Base-by-base conservation (phyloP, 2,329 filamentous ascomycete species). In the Scytalidium sp. region DNA sequence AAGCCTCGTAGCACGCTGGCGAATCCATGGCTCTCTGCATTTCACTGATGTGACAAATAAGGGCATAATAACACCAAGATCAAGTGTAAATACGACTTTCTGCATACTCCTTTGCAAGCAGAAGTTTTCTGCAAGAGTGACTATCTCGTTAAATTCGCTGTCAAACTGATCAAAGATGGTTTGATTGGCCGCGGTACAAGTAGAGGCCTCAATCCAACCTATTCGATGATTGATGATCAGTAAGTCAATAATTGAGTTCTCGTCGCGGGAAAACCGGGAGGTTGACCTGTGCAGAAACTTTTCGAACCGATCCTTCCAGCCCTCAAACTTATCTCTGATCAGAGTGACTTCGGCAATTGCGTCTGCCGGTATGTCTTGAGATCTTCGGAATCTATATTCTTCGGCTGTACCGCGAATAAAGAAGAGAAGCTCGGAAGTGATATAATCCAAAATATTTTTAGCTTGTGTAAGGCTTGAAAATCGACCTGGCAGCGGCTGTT, bases 31-130 rank as follows among this genome's bases (percentile, higher is more conserved):
- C n/a, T 36, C 40, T 20, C 42, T n/a, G 9, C 49, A 47, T 10
- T 44, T 49, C 50, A 58, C 50, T 2, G 54, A 52, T 21, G 47
- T 47, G 17, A 55, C 52, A n/a, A 55, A 57, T 3, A 58, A 42
- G 2, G 52, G 44, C 9, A 47, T 39, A 21, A 57, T 54, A 7
- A 57, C 40, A 7, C 54, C 56, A 27, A 46, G 49, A 45, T 58
- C 52, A 2, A 53, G 49, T 3, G 52, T 41, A n/a, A n/a, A n/a
- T n/a, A n/a, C n/a, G 22, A 51, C 52, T 3, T 23, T 41, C 10
- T 36, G 32, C 6, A 36, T n/a, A 36, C 15, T 36, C 32, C 17
- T 36, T 4, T n/a, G 32, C 13, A 15, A 10, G 13, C 17, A 15
- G 32, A 36, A 15, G 17, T 15, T 15, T 4, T 15, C 32, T n/a